Percentiles rank a stretch among this genome's conserved stretches.
These are phyloP conservation scores for Paramyrothecium roridum DNA, from an alignment of 2,329 filamentous ascomycete species.

Conservation along the genomic window DNA sequence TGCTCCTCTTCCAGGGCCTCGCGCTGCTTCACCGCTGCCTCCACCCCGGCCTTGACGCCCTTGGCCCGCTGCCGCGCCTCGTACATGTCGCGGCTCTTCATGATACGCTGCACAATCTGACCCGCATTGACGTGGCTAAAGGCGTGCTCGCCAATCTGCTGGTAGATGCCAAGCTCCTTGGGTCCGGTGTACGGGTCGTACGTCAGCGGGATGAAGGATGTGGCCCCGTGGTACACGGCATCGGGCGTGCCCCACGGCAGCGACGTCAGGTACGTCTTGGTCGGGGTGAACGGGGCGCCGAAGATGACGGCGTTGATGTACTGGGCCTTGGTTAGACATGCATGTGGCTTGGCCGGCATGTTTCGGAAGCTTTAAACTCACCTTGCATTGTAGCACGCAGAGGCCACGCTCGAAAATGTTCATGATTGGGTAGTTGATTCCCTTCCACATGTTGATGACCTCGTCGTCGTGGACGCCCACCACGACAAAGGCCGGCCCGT, in stretches of 20 bases:
- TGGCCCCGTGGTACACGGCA: conserved; percentile 94
- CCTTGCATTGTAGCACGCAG: conserved; percentile 91
- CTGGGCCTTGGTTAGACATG: conserved; percentile 36
- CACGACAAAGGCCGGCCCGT: conserved; percentile 81
- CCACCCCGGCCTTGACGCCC: conserved; percentile 77
- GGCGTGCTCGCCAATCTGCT: conserved; percentile 70
- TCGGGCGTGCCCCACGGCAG: conserved; percentile 73
- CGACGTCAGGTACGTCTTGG: conserved; percentile 69
- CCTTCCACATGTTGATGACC: conserved; percentile 95
- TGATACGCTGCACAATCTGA: conserved; percentile 86
- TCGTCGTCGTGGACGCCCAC: conserved; percentile 92
- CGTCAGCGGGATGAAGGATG: conserved; percentile 78
- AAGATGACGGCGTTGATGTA: conserved; percentile 88
- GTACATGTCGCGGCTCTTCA: conserved; percentile 82
- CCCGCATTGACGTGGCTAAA: conserved; percentile 89
- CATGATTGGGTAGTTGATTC: conserved; percentile 99
- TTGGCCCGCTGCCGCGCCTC: conserved; percentile 90
- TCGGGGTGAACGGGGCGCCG: conserved; percentile 83
- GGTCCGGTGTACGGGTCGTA: conserved; percentile 80
- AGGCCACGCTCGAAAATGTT: conserved; percentile 96
- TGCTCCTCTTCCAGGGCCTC: conserved; percentile 63
- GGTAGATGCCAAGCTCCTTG: conserved; percentile 81
- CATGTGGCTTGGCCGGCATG: not conserved
- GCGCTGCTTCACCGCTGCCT: conserved; percentile 61
- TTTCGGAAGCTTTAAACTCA: conserved; percentile 38